Base-by-base conservation (phyloP, 352 stramenopile genomes). In the Achlya hypogyna region DNA sequence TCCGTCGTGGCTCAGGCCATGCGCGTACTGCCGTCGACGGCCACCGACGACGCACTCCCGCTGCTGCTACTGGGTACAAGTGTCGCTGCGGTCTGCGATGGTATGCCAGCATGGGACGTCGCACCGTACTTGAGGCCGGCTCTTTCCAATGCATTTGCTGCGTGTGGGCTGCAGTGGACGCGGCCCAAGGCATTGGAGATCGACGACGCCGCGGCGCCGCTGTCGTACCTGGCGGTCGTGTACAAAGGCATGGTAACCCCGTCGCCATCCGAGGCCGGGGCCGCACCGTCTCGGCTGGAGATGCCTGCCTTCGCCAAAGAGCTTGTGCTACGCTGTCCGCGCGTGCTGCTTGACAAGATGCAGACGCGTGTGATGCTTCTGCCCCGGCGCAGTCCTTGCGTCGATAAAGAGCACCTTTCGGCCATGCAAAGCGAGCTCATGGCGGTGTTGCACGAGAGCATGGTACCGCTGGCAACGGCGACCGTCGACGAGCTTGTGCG, bases 91-190 rank as follows among this genome's bases (percentile, higher is more conserved):
- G 5, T 67, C 18, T 56, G 34, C 10, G 42, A 58, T 29, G 60
- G 45, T 6, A 52, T 22, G 8, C 25, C 18, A 34, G 5, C 5
- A 16, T 31, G 49, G 12, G 51, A 67, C 40, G 38, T 52, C 27
- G 51, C 60, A 8, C 38, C 60, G 16, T 67, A 38, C 40, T 43
- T 67, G 16, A 16, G 56, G 12, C 32, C 60, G 18, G 27, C 60
- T 8, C 23, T 67, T 5, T 58, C 12, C 16, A 25, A 23, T 34
- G 28, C 22, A 34, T 67, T 54, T 58, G 32, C 22, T 12, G 49
- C 31, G 4, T 67, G 38, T 47, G 60, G 51, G 18, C n/a, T 59
- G 0, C 18, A 6, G 4, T 12, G 28, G 10, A n/a, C 49, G 53
- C n/a, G 12, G 12, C 10, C 25, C 5, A 67, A 58, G 18, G 38